Percentiles rank a stretch among this genome's conserved stretches.
Conservation (phyloP, 495 filamentous ascomycete genomes). For the Cladorrhinum samala region DNA sequence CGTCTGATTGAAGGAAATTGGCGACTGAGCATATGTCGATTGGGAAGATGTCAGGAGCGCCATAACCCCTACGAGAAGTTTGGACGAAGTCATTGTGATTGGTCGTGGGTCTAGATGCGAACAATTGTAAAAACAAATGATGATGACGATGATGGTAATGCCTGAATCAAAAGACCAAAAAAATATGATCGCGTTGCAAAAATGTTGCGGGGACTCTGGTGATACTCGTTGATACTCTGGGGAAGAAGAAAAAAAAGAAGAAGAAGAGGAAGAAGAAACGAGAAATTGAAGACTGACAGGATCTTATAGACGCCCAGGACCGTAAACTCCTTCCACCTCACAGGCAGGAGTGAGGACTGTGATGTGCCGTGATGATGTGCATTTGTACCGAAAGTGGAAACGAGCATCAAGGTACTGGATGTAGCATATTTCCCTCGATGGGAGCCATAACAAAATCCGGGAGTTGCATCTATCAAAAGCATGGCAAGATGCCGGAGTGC, state of each 20-base stretch:
- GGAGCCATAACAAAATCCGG: too few relatives aligned
- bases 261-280: background rate
- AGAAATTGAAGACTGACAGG: background rate
- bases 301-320: background rate
- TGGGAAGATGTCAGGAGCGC: constrained; percentile 18
- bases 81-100: constrained; percentile 15
- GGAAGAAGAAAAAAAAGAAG: background rate
- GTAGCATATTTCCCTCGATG: too few relatives aligned
- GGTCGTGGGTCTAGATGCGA: background rate
- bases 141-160: constrained; percentile 3
- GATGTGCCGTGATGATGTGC: too few relatives aligned
- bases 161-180: background rate
- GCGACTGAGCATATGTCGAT: constrained; percentile 29
- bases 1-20: constrained; percentile 21
- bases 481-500: too few relatives aligned
- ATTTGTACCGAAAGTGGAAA: too few relatives aligned
- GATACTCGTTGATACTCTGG: background rate
- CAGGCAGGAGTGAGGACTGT: too few relatives aligned
- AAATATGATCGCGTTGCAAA: constrained; percentile 1
- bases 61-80: constrained; percentile 5
- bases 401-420: too few relatives aligned
- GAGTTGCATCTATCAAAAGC: too few relatives aligned
- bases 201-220: background rate
- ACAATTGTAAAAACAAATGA: constrained; percentile 3
- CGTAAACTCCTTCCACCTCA: background rate